A percentile compares a stretch with the other conserved stretches of the same genome.
These are phyloP conservation scores for Botrytis galanthina DNA, from an alignment of 2,329 filamentous ascomycete species.

Conservation along the genomic window DNA sequence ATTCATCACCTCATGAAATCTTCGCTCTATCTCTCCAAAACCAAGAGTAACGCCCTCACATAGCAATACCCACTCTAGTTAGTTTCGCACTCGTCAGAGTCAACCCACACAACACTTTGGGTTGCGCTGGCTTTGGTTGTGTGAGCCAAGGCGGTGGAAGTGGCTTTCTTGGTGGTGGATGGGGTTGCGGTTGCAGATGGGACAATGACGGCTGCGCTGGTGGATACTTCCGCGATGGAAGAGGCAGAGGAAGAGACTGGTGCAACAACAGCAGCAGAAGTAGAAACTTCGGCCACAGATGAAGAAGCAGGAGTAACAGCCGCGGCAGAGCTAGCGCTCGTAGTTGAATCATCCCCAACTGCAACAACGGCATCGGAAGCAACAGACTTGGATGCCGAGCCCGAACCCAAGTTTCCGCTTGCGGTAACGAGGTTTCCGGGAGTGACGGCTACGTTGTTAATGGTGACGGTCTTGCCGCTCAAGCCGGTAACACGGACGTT, in stretches of 20 bases:
- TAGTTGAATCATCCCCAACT: not conserved
- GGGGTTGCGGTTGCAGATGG: too few species aligned
- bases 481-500: constrained; percentile 55
- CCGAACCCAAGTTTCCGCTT: constrained; percentile 30
- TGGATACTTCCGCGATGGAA: too few species aligned
- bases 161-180: too few species aligned
- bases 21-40: not conserved
- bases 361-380: too few species aligned
- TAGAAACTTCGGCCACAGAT: not conserved
- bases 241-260: not conserved
- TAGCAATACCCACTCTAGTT: not conserved
- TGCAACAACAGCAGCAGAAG: not conserved
- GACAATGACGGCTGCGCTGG: too few species aligned
- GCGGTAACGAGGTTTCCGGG: constrained; percentile 27
- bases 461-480: constrained; percentile 50
- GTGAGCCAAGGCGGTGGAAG: too few species aligned
- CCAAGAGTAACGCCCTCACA: not conserved
- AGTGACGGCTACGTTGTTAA: constrained; percentile 49
- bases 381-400: not conserved
- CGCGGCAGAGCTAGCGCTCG: not conserved
- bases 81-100: constrained; percentile 7
- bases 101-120: not conserved
- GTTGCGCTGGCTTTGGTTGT: too few species aligned
- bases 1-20: not conserved
- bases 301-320: not conserved